These are phyloP conservation scores for Euphrasia confusa DNA, from an alignment of 257 asterid species.

Conservation along the genomic window DNA sequence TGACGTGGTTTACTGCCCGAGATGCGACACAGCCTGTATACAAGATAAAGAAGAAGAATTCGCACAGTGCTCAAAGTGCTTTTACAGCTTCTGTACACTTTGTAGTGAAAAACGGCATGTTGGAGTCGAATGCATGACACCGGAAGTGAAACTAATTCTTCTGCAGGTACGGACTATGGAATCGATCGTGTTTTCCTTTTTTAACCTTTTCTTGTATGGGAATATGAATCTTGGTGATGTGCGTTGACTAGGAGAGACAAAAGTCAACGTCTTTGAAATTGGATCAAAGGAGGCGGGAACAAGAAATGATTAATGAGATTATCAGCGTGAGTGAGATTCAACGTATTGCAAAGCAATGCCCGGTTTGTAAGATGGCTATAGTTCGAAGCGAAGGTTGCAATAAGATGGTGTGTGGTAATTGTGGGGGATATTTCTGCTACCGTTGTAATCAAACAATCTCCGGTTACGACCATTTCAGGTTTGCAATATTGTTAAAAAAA, in stretches of 20 bases:
- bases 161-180: slow-evolving; percentile 45
- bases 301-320: slow-evolving; percentile 67
- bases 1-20: slow-evolving; percentile 86
- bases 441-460: slow-evolving; percentile 56
- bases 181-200: neutral
- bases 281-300: slow-evolving; percentile 62
- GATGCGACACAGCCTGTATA: slow-evolving; percentile 87
- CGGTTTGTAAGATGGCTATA: slow-evolving; percentile 86
- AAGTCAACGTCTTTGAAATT: slow-evolving; percentile 41
- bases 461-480: slow-evolving; percentile 95
- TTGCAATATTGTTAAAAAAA: slow-evolving; percentile 3
- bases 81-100: slow-evolving; percentile 79
- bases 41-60: slow-evolving; percentile 65
- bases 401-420: slow-evolving; percentile 72
- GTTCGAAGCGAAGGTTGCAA: slow-evolving; percentile 89
- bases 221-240: too few species aligned
- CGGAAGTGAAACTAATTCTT: slow-evolving; percentile 64
- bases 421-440: slow-evolving; percentile 77
- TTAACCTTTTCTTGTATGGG: too few species aligned
- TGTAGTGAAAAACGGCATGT: slow-evolving; percentile 80
- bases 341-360: slow-evolving; percentile 75
- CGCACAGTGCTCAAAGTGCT: slow-evolving; percentile 87
- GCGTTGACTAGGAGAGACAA: slow-evolving; percentile 60
- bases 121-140: slow-evolving; percentile 70
- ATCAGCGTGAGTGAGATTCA: slow-evolving; percentile 54